Conservation (phyloP, 257 asterid genomes). For the Solanum pinnatisectum region DNA sequence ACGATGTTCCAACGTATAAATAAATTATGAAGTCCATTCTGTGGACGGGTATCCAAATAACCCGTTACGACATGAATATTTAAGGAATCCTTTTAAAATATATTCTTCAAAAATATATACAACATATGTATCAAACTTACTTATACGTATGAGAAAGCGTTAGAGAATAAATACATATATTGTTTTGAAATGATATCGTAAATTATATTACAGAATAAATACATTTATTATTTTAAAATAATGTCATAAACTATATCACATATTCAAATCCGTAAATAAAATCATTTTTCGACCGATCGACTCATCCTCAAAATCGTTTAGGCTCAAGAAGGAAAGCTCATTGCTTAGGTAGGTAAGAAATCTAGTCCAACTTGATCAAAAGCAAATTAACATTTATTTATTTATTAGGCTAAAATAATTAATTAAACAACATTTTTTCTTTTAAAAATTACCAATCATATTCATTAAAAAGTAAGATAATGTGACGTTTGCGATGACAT, state of each 20-base stretch:
- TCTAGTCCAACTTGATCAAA: background rate
- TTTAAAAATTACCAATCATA: background rate
- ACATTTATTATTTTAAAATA: no score
- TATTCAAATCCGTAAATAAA: no score
- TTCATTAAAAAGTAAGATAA: background rate
- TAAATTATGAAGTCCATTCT: no score
- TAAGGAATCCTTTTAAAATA: background rate
- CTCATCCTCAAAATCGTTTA: background rate
- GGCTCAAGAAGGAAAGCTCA: background rate
- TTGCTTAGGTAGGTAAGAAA: background rate
- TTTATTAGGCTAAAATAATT: background rate
- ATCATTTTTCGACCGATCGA: no score
- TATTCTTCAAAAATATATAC: no score
- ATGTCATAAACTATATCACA: rapidly evolving
- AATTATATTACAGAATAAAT: background rate
- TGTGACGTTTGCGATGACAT: background rate
- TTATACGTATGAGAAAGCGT: background rate
- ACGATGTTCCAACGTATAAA: no score
- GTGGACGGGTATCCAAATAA: no score
- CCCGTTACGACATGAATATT: background rate
- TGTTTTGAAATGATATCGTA: no score
- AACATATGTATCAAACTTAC: background rate
- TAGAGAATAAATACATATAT: background rate
- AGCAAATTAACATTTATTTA: background rate
- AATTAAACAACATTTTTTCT: background rate